A percentile compares a stretch with the other conserved stretches of the same genome.
These are phyloP conservation scores for Begonia loranthoides DNA, from an alignment of 306 rosid species.

Conservation along the genomic window DNA sequence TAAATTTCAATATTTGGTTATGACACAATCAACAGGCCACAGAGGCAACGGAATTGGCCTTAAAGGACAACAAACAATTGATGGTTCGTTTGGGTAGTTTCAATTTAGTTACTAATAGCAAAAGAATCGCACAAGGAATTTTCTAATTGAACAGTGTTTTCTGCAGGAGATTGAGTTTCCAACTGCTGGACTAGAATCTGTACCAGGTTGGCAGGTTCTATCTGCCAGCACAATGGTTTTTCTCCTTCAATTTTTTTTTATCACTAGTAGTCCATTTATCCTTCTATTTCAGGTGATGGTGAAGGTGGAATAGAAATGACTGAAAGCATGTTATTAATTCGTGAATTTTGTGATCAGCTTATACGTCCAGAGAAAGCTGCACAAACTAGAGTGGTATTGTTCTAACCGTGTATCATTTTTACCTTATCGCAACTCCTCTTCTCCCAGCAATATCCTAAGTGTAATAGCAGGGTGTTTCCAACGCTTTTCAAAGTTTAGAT, in stretches of 20 bases:
- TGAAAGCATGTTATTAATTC: slow-evolving; percentile 80
- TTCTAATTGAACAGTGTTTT: slow-evolving; percentile 22
- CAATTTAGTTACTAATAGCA: slow-evolving; percentile 7
- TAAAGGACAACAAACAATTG: slow-evolving; percentile 57
- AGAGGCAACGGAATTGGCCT: slow-evolving; percentile 62
- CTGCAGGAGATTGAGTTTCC: slow-evolving; percentile 96
- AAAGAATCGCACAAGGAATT: slow-evolving; percentile 9
- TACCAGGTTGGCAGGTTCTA: slow-evolving; percentile 53
- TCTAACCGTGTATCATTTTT: neutral
- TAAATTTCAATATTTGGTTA: slow-evolving; percentile 10
- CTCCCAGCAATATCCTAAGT: neutral
- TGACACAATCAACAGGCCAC: slow-evolving; percentile 41
- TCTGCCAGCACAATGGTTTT: slow-evolving; percentile 2
- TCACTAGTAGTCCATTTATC: slow-evolving; percentile 8
- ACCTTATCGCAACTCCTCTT: neutral
- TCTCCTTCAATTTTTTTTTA: neutral
- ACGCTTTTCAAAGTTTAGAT: slow-evolving; percentile 1
- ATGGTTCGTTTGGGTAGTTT: slow-evolving; percentile 50
- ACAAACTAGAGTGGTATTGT: slow-evolving; percentile 58
- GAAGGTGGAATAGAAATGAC: slow-evolving; percentile 99
- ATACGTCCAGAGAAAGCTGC: slow-evolving; percentile 46
- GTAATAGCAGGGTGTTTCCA: neutral
- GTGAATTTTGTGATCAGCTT: slow-evolving; percentile 55
- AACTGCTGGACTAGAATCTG: slow-evolving; percentile 82
- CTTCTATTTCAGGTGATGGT: slow-evolving; percentile 62